Percentiles rank a stretch among this genome's conserved stretches.
These are phyloP conservation scores for Thermothelomyces thermophilus DNA, from an alignment of 2,329 filamentous ascomycete genomes.

Conservation along the genomic window DNA sequence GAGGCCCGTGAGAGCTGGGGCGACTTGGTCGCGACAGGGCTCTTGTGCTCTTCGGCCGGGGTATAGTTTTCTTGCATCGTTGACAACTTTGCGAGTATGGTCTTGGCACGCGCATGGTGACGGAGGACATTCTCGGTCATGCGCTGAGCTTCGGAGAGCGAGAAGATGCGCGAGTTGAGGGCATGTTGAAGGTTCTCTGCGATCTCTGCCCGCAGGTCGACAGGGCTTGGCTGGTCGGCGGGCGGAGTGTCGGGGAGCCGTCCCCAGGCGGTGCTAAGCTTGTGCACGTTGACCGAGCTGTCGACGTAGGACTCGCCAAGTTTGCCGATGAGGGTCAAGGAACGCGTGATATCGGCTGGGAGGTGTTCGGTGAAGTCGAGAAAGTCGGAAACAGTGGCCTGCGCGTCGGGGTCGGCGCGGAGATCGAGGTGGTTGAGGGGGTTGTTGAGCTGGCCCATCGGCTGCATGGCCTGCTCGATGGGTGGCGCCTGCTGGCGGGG, in stretches of 20 bases:
- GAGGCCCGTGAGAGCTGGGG: conserved; percentile 44
- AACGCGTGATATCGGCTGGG: conserved; percentile 59
- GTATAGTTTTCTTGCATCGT: conserved; percentile 56
- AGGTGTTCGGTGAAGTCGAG: conserved; percentile 65
- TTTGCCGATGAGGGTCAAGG: conserved; percentile 57
- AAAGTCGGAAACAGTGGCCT: conserved; percentile 64
- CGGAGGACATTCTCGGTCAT: conserved; percentile 58
- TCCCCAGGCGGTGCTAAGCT: conserved; percentile 52
- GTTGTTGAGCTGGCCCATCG: conserved; percentile 30
- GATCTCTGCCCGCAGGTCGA: conserved; percentile 52
- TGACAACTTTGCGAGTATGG: conserved; percentile 52
- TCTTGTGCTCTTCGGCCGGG: conserved; percentile 43
- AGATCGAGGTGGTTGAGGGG: conserved; percentile 41
- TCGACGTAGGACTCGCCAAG: conserved; percentile 55
- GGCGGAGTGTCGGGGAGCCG: conserved; percentile 44
- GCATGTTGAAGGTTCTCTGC: conserved; percentile 51
- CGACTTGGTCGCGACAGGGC: conserved; percentile 46
- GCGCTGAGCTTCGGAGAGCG: conserved; percentile 55
- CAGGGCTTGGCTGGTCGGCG: conserved; percentile 42
- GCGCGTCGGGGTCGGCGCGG: conserved; percentile 58
- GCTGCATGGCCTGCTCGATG: conserved; percentile 30
- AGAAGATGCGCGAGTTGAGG: conserved; percentile 49
- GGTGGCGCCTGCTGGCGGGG: conserved; percentile 31
- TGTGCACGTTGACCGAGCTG: conserved; percentile 48
- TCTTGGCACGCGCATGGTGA: conserved; percentile 55